Evolutionary conservation across 495 filamentous ascomycete species (phyloP).

Genomic region (Evansstolkia leycettana): DNA sequence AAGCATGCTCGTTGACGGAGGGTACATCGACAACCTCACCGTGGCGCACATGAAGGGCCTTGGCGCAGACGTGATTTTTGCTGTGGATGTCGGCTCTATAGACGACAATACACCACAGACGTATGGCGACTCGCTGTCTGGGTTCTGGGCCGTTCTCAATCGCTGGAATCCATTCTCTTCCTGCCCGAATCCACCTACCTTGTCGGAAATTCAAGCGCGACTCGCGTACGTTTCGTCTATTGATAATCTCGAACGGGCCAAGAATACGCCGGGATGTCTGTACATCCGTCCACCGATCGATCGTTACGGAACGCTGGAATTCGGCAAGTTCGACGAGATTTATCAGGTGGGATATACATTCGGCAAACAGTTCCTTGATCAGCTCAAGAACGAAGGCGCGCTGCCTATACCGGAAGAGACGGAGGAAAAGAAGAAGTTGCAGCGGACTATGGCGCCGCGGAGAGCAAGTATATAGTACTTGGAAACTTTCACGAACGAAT

Average conservation of each 20-base stretch:
- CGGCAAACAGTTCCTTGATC: constrained; percentile 64
- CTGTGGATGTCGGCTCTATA: constrained; percentile 82
- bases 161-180: constrained; percentile 92
- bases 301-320: constrained; percentile 85
- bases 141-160: constrained; percentile 86
- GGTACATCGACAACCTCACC: constrained; percentile 94
- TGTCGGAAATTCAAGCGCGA: constrained; percentile 90
- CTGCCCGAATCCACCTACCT: constrained; percentile 79
- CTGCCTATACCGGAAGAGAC: constrained; percentile 54
- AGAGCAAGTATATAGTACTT: constrained; percentile 94
- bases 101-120: constrained; percentile 83
- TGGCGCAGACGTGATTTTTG: constrained; percentile 88
- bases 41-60: constrained; percentile 95
- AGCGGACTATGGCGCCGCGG: constrained; percentile 88
- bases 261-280: constrained; percentile 71
- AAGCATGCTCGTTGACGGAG: constrained; percentile 89
- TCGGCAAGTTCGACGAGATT: constrained; percentile 95
- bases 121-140: constrained; percentile 90
- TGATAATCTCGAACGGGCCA: constrained; percentile 87
- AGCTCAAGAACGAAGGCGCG: constrained; percentile 62
- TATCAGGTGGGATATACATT: constrained; percentile 78
- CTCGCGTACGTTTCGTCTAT: constrained; percentile 89
- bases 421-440: constrained; percentile 76
- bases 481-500: too few relatives aligned
- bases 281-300: constrained; percentile 97